Evolutionary conservation across 768 basidiomycete species (phyloP), one percentile per base, ranked within the genome.

Genomic region (Suillus luteus): DNA sequence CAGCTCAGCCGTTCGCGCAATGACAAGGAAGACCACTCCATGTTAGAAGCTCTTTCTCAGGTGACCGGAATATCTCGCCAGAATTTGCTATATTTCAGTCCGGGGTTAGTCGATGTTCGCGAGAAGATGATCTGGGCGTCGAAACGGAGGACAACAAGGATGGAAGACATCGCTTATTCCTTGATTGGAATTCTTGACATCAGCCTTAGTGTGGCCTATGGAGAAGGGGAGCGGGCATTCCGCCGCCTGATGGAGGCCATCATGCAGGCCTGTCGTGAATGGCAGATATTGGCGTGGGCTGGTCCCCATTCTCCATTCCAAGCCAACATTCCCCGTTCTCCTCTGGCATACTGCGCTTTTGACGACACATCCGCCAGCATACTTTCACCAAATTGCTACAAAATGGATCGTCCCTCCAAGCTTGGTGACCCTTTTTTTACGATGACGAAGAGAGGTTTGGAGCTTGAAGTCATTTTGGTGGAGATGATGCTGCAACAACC

Each of bases 71-170:
- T 72, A 52, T 60, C 64, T 17, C 38, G 8, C 12, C 49, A 46
- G 9, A 60, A 64, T 55, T 62, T 71, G 15, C 63, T 61, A 11
- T 64, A 69, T 51, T 72, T 71, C 49, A 70, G 65, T 49, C 70
- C 70, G 0, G 70, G 68, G 35, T 59, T 69, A 35, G 51, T 69
- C 38, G 27, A 65, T 22, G 70, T 72, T 49, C 48, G 63, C 12
- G 68, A 71, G 43, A 68, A 67, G 24, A 64, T 75, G 64, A 52
- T 63, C 8, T 70, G 74, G 74, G 73, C 73, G 2, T 66, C 72
- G 1, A 44, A 49, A 37, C 63, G 74, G 57, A 60, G 55, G 9
- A 75, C 74, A 19, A 74, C 72, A 8, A 69, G 67, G 31, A 49
- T 60, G 10, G 73, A 75, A 62, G 73, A 75, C 14, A 61, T 64